Percentiles rank a stretch among this genome's conserved stretches.
Conservation (phyloP, 305 asterid genomes). For the Plantago lanceolata region DNA sequence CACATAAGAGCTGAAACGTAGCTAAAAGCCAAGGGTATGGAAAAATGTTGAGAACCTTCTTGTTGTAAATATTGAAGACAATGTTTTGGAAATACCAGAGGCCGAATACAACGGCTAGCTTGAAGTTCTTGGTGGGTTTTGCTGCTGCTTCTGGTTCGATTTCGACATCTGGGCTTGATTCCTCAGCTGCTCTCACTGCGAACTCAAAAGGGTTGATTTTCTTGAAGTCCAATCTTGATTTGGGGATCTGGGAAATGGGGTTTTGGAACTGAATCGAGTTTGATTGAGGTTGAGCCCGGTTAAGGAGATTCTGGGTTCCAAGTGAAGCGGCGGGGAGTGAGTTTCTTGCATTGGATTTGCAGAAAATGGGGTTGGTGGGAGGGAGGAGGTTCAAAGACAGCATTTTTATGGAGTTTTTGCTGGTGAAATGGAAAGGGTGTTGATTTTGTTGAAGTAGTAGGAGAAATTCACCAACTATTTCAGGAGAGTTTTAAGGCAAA, state of each 20-base stretch:
- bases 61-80: constrained; percentile 74
- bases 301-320: constrained; percentile 37
- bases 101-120: constrained; percentile 70
- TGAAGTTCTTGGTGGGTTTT: constrained; percentile 45
- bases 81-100: constrained; percentile 88
- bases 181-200: constrained; percentile 41
- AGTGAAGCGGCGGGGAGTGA: constrained; percentile 32
- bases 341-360: constrained; percentile 35
- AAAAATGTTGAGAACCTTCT: constrained; percentile 70
- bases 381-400: constrained; percentile 61
- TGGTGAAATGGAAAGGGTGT: neutral
- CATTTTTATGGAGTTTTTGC: constrained; percentile 34
- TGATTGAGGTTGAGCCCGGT: constrained; percentile 26
- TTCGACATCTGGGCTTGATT: constrained; percentile 57
- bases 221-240: constrained; percentile 43
- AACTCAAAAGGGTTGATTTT: constrained; percentile 35
- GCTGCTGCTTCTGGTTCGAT: constrained; percentile 29
- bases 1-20: constrained; percentile 72
- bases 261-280: constrained; percentile 22
- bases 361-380: constrained; percentile 47
- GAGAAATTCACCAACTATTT: constrained; percentile 20
- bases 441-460: neutral
- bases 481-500: constrained; percentile 6
- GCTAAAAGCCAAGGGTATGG: constrained; percentile 95
- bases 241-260: constrained; percentile 40